Percentiles rank a stretch among this genome's conserved stretches.
phyloP scores from a whole-genome alignment of 23 red algal genomes.

The Agarophyton chilense region DNA sequence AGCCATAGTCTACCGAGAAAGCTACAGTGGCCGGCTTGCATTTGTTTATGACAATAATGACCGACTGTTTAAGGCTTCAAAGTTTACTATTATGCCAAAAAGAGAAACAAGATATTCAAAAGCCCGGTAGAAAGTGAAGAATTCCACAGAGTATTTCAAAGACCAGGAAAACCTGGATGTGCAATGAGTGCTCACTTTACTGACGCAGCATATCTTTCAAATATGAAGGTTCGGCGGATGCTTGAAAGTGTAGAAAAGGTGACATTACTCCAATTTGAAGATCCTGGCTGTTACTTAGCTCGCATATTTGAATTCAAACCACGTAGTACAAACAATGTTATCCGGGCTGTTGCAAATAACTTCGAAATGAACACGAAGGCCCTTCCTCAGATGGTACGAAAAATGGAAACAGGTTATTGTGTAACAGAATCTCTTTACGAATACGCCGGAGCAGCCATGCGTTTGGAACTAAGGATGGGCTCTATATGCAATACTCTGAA shows the following conservation, averaged over 20 bases:
- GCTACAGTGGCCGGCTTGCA: neutral
- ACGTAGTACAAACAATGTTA: neutral
- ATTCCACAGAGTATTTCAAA: neutral
- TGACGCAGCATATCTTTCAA: no score
- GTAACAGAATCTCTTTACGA: no score
- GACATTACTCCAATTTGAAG: constrained; percentile 44
- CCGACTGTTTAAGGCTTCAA: neutral
- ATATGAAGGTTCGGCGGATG: no score
- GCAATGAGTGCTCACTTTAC: neutral
- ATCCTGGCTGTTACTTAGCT: constrained; percentile 13
- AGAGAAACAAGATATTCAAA: no score
- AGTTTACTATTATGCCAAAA: constrained; percentile 21
- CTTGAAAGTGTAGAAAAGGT: no score
- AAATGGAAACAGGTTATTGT: neutral
- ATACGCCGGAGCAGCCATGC: no score
- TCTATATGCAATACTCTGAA: no score
- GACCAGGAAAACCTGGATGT: neutral
- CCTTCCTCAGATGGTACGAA: neutral
- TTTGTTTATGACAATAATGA: constrained; percentile 18
- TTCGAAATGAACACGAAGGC: neutral
- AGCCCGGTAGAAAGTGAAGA: neutral
- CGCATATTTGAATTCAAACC: constrained; percentile 12
- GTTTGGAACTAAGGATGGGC: no score
- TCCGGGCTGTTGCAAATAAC: neutral
- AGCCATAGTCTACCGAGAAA: constrained; percentile 10